Base-by-base conservation (phyloP, 495 filamentous ascomycete genomes). In the Durotheca rogersii region DNA sequence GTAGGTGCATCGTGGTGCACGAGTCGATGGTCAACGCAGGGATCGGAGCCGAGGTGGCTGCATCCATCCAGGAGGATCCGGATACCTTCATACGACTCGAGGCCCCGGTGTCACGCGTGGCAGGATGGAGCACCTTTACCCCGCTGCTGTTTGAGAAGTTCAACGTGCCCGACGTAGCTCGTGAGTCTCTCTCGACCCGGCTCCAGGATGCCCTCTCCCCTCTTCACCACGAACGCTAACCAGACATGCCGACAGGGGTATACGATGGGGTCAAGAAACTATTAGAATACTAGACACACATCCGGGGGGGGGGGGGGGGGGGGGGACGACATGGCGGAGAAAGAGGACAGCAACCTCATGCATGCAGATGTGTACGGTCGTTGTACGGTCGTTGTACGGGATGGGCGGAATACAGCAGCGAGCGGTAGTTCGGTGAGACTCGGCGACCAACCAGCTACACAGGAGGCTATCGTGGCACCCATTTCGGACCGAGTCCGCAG, bases 11-110 rank as follows among this genome's bases (percentile, higher is more conserved):
- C 21, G 85, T 98, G 1, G 93, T 97, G 6, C 93, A 98, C 66
- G 93, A 98, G 69, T 86, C 89, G 45, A 96, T 95, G 88, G 74
- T 94, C 42, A 97, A 95, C 67, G 91, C 89, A 10, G 94, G 93
- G 9, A 80, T 97, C 16, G 93, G 94, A 7, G 91, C 95, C 12
- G 90, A 97, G 64, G 84, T 98, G 3, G 89, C 94, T 0, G 89
- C 90, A 0, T 91, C 89, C 6, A 87, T 98, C 44, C 92, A 97
- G 63, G 89, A 92, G 39, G 81, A 82, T 36, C 57, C 72, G n/a
- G 73, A 80, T 35, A 89, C 90, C 1, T 98, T 98, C 63, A 64
- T 95, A 61, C 80, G 82, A 16, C 71, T 98, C 3, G 90, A 97
- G 59, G 92, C 93, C n/a, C 93, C 93, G 0, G 89, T 98, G 12